Conservation (phyloP, 495 filamentous ascomycete species). For the Talaromyces borbonicus region DNA sequence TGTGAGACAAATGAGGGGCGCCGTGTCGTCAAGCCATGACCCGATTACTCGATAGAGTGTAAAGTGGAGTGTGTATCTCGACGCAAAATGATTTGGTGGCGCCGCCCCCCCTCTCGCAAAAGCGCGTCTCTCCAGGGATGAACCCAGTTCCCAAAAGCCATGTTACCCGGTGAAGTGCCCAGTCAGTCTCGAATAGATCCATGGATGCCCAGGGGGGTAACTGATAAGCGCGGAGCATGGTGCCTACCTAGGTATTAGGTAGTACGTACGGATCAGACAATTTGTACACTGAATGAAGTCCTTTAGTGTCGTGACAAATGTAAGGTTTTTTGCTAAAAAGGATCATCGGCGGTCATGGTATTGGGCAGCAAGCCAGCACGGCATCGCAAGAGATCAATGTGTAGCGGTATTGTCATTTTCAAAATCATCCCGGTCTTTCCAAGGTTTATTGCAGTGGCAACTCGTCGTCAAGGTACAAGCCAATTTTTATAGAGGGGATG, state of each 20-base stretch:
- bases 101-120: background rate
- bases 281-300: too few relatives aligned
- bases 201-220: too few relatives aligned
- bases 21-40: background rate
- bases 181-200: too few relatives aligned
- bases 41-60: background rate
- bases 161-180: background rate
- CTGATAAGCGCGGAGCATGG: background rate
- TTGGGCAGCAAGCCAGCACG: constrained; percentile 5
- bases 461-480: background rate
- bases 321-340: constrained; percentile 2
- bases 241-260: background rate
- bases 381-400: too few relatives aligned
- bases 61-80: background rate
- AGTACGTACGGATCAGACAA: too few relatives aligned
- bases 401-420: too few relatives aligned
- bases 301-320: constrained; percentile 1
- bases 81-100: background rate
- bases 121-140: constrained; percentile 4
- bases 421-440: too few relatives aligned
- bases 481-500: too few relatives aligned
- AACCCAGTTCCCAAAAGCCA: constrained; percentile 3
- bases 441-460: too few relatives aligned
- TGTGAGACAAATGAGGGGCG: background rate
- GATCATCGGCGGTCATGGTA: background rate